Base-by-base conservation (phyloP, 345 rosid species). In the Firmiana major region DNA sequence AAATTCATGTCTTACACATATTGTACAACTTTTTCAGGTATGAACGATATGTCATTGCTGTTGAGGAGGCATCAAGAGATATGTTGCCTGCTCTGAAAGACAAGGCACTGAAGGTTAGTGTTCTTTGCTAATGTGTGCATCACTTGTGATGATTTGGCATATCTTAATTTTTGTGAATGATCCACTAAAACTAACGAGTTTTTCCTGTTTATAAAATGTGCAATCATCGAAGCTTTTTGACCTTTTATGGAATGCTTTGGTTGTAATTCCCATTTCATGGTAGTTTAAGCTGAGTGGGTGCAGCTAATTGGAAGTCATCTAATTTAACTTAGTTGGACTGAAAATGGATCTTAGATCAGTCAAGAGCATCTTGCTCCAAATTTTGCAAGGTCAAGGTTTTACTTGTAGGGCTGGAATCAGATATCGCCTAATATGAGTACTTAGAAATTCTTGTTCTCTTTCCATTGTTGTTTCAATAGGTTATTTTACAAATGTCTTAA, bases 41-140 rank as follows among this genome's bases (percentile, higher is more conserved):
- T 82, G 97, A 91, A 79, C 97, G 92, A 9, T 92, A 91, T 86
- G 87, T 93, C 64, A 65, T 71, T 31, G 93, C 97, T 16, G 92
- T 96, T 42, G 98, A 93, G 86, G 99, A 93, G 83, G 94, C 97
- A 78, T 93, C 98, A 17, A 96, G 90, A 83, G 98, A 96, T 81
- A 83, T 91, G 92, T 81, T 96, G 75, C 97, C 94, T 58, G 76
- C 88, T 67, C 86, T 96, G 38, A 96, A 96, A 87, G 97, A 90
- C 82, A 96, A 86, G 88, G 90, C 97, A 76, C 77, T 93, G 83
- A 96, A 90, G 97, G 99, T 93, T 82, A 42, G 81, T 71, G 59
- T 28, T 75, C 9, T 22, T 36, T 22, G 72, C 72, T 7, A 67
- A 67, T 22, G 19, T 43, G 26, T 67, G 54, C 54, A 43, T 45